Percentiles rank a stretch among this genome's conserved stretches.
These are phyloP conservation scores for Pachyrhizus erosus DNA, from an alignment of 306 rosid species.

Conservation along the genomic window DNA sequence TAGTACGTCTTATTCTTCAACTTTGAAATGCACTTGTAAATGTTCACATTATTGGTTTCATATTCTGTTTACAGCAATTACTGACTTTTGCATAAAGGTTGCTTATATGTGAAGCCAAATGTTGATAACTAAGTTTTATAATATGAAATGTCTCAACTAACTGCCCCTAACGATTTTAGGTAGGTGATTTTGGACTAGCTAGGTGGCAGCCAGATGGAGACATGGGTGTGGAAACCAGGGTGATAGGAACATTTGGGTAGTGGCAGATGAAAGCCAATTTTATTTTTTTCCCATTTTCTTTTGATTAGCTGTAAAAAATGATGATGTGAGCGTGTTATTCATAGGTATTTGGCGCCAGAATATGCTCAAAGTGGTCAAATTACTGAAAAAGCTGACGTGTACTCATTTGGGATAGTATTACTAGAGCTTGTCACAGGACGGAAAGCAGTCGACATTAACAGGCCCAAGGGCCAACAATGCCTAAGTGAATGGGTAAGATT, in stretches of 20 bases:
- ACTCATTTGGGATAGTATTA: slow-evolving; percentile 88
- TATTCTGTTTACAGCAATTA: not conserved
- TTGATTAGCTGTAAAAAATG: slow-evolving; percentile 10
- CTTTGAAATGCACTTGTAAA: not conserved
- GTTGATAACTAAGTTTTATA: not conserved
- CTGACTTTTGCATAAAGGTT: not conserved
- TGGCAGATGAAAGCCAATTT: not conserved
- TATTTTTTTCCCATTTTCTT: slow-evolving; percentile 15
- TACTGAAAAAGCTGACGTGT: slow-evolving; percentile 96
- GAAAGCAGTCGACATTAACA: slow-evolving; percentile 81
- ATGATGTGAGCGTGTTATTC: slow-evolving; percentile 7
- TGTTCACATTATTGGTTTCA: slow-evolving; percentile 33
- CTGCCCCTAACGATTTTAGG: slow-evolving; percentile 57
- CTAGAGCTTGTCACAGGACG: slow-evolving; percentile 93
- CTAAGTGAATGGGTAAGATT: slow-evolving; percentile 90
- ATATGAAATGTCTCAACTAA: slow-evolving; percentile 39
- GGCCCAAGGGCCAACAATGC: slow-evolving; percentile 94
- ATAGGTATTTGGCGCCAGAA: slow-evolving; percentile 95
- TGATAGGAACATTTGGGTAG: slow-evolving; percentile 95
- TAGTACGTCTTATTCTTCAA: slow-evolving; percentile 59
- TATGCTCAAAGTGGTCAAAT: slow-evolving; percentile 97
- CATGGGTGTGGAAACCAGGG: slow-evolving; percentile 90
- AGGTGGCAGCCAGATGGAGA: slow-evolving; percentile 99
- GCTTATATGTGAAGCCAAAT: not conserved
- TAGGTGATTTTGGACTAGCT: slow-evolving; percentile 99